Percentiles rank a stretch among this genome's conserved stretches.
Evolutionary conservation across 148 eudicot species (phyloP).

Genomic region (Rhododendron mucronatum): DNA sequence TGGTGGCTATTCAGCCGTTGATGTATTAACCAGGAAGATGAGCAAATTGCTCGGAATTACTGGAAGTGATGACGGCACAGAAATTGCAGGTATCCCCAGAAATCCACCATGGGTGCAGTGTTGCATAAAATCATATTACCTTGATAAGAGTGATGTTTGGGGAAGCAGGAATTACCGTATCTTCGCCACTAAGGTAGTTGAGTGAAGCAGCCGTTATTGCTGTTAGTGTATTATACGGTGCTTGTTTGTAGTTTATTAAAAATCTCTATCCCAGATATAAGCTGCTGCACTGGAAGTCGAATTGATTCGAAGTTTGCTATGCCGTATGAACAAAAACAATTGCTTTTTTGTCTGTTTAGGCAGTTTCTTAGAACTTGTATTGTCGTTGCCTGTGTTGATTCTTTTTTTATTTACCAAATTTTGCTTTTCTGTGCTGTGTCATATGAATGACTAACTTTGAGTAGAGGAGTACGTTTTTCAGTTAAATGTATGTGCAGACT

Average conservation of each 20-base stretch:
- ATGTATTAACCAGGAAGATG: slow-evolving; percentile 40
- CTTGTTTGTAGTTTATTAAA: not conserved
- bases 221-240: not conserved
- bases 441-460: not conserved
- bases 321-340: not conserved
- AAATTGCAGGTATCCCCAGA: slow-evolving; percentile 33
- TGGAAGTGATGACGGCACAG: slow-evolving; percentile 16
- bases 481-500: not conserved
- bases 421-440: not conserved
- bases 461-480: not conserved
- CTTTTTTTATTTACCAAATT: not conserved
- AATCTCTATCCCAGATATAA: not conserved
- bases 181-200: slow-evolving; percentile 46
- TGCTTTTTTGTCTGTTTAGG: not conserved
- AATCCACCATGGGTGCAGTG: slow-evolving; percentile 82
- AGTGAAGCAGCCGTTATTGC: slow-evolving; percentile 5
- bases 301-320: not conserved
- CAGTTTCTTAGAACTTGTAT: not conserved
- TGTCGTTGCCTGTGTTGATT: not conserved
- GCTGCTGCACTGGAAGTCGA: not conserved
- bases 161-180: slow-evolving; percentile 58
- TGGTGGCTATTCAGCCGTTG: slow-evolving; percentile 35
- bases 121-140: slow-evolving; percentile 74
- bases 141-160: slow-evolving; percentile 44
- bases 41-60: slow-evolving; percentile 57